These are phyloP conservation scores for Cytospora piceicola DNA, from an alignment of 2,329 filamentous ascomycete species.

Conservation along the genomic window DNA sequence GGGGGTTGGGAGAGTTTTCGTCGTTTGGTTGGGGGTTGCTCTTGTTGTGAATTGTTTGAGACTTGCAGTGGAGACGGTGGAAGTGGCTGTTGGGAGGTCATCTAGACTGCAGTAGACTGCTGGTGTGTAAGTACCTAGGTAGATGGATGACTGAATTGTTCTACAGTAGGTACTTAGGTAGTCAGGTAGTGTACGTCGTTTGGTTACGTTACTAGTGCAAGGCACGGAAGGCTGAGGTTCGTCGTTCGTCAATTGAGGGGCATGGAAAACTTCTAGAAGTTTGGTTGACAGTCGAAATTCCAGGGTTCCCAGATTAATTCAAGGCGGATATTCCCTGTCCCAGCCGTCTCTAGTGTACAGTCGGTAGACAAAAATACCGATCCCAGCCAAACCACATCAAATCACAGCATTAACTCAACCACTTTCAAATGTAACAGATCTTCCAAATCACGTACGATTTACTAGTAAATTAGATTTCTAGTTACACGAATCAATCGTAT, in stretches of 20 bases:
- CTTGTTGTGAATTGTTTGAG: background rate
- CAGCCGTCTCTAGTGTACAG: background rate
- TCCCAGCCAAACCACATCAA: too few relatives aligned
- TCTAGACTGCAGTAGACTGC: background rate
- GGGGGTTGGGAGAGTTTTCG: background rate
- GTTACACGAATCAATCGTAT: too few relatives aligned
- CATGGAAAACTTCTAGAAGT: background rate
- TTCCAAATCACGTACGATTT: too few relatives aligned
- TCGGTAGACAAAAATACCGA: too few relatives aligned
- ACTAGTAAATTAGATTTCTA: too few relatives aligned
- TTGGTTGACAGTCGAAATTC: background rate
- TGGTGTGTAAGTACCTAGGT: too few relatives aligned
- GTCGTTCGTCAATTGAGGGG: constrained; percentile 1
- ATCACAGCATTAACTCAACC: too few relatives aligned
- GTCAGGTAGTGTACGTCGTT: too few relatives aligned
- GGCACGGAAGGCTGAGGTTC: background rate
- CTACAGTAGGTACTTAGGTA: too few relatives aligned
- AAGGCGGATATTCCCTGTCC: background rate
- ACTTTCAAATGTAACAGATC: too few relatives aligned
- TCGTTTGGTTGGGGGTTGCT: constrained; percentile 6
- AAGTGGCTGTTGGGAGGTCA: background rate
- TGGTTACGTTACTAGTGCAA: too few relatives aligned
- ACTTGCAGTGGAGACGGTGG: constrained; percentile 1
- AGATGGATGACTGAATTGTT: too few relatives aligned
- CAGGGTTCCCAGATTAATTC: background rate